Conservation (phyloP, 495 filamentous ascomycete species). For the Podospora conica region DNA sequence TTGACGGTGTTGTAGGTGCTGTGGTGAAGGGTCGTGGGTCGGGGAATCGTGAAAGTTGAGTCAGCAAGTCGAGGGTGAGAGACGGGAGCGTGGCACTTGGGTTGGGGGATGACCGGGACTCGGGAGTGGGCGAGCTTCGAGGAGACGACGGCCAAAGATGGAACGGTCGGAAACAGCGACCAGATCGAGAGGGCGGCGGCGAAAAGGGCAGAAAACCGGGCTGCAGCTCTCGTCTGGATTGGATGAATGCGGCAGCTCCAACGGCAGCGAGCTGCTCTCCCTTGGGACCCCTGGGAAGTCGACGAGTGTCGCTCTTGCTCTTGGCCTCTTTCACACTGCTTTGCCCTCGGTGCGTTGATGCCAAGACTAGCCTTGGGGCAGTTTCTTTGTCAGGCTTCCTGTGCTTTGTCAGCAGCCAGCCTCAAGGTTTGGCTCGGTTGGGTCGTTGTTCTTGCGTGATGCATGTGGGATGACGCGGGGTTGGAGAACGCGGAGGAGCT, state of each 20-base stretch:
- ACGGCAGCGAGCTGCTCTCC: not conserved
- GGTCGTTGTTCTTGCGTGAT: slow-evolving; percentile 7
- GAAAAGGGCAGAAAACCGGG: not conserved
- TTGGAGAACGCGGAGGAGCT: not conserved
- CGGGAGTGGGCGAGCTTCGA: not conserved
- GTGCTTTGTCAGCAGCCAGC: slow-evolving; percentile 19
- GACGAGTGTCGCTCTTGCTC: not conserved
- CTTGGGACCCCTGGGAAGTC: not conserved
- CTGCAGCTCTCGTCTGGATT: not conserved
- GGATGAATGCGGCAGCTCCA: not conserved
- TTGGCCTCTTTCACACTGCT: not conserved
- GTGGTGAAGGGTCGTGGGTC: not conserved
- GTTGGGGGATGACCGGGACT: not conserved
- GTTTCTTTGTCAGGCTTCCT: slow-evolving; percentile 16
- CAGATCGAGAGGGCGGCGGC: not conserved
- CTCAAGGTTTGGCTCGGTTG: not conserved
- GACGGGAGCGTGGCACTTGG: not conserved
- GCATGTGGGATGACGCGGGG: not conserved
- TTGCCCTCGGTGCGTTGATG: not conserved
- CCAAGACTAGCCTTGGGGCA: not conserved
- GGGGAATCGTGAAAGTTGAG: not conserved
- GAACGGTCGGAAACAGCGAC: not conserved
- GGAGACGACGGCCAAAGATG: not conserved
- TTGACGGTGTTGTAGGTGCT: not conserved
- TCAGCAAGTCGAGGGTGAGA: not conserved